Evolutionary conservation across 2,329 filamentous ascomycete genomes (phyloP).

Genomic region (Dactylellina haptotyla): DNA sequence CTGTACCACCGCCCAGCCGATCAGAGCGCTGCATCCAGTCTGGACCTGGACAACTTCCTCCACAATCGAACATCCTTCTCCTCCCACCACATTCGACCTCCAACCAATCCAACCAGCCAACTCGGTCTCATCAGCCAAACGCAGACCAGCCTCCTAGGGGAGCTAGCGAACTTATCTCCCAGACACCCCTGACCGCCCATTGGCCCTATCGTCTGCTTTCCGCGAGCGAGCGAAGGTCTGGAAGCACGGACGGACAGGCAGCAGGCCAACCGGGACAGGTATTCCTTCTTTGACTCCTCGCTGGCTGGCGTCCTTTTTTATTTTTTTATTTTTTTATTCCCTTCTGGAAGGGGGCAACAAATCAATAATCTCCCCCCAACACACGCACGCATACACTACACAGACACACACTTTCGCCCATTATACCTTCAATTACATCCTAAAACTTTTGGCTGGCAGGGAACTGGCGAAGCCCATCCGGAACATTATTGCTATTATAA

Average conservation of each 20-base stretch:
- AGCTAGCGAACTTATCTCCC: not conserved
- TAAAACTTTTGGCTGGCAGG: slow-evolving; percentile 18
- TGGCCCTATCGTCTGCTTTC: slow-evolving; percentile 19
- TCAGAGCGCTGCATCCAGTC: slow-evolving; percentile 7
- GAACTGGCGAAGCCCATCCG: slow-evolving; percentile 18
- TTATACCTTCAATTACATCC: slow-evolving; percentile 22
- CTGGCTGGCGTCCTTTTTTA: not conserved
- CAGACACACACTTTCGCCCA: not conserved
- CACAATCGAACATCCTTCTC: not conserved
- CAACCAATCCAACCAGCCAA: not conserved
- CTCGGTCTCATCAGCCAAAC: slow-evolving; percentile 4
- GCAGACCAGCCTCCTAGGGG: slow-evolving; percentile 3
- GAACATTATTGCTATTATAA: not conserved
- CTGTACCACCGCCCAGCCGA: slow-evolving; percentile 18
- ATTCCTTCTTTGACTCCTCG: not conserved
- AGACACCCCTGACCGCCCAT: slow-evolving; percentile 29
- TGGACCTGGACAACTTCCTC: not conserved
- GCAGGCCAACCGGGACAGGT: not conserved
- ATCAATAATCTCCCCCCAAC: slow-evolving; percentile 21
- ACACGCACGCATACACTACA: not conserved
- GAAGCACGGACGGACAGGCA: slow-evolving; percentile 11
- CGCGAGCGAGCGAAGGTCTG: slow-evolving; percentile 25
- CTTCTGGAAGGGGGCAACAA: slow-evolving; percentile 38
- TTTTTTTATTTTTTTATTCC: slow-evolving; percentile 29
- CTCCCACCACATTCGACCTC: not conserved